A percentile compares a stretch with the other conserved stretches of the same genome.
These are phyloP conservation scores for Diversispora epigaea DNA, from an alignment of 192 early-diverging fungal genomes.

Conservation along the genomic window DNA sequence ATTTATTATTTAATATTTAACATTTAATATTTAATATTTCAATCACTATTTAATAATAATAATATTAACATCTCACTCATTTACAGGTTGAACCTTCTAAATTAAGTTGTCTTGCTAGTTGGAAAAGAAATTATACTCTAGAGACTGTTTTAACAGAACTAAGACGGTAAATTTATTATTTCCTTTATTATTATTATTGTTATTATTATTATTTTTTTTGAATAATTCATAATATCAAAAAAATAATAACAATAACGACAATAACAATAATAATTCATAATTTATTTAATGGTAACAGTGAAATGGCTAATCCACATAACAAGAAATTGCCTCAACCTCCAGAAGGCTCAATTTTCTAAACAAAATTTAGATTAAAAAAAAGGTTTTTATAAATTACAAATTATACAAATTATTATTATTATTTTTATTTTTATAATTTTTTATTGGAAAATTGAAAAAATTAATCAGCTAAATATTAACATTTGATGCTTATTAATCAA, in stretches of 20 bases:
- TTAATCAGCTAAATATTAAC: too few species aligned
- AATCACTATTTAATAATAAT: too few species aligned
- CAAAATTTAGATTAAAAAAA: background rate
- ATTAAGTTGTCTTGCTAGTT: constrained; percentile 75
- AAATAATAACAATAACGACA: background rate
- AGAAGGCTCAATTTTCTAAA: constrained; percentile 70
- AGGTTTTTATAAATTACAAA: too few species aligned
- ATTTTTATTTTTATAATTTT: too few species aligned
- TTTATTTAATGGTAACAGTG: constrained; percentile 43
- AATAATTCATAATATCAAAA: background rate
- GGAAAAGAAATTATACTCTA: constrained; percentile 78
- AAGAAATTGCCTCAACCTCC: constrained; percentile 86
- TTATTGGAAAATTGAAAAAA: too few species aligned
- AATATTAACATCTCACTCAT: background rate
- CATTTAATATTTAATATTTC: too few species aligned
- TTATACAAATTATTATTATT: too few species aligned
- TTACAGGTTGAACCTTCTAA: constrained; percentile 62
- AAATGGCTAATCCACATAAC: constrained; percentile 85
- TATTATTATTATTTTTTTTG: background rate
- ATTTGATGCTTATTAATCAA: too few species aligned
- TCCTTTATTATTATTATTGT: background rate
- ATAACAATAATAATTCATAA: background rate
- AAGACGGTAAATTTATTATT: constrained; percentile 58
- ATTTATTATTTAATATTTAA: too few species aligned
- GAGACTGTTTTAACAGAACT: constrained; percentile 82